phyloP scores from a whole-genome alignment of 495 filamentous ascomycete genomes.

The Penicillium maclennaniae region DNA sequence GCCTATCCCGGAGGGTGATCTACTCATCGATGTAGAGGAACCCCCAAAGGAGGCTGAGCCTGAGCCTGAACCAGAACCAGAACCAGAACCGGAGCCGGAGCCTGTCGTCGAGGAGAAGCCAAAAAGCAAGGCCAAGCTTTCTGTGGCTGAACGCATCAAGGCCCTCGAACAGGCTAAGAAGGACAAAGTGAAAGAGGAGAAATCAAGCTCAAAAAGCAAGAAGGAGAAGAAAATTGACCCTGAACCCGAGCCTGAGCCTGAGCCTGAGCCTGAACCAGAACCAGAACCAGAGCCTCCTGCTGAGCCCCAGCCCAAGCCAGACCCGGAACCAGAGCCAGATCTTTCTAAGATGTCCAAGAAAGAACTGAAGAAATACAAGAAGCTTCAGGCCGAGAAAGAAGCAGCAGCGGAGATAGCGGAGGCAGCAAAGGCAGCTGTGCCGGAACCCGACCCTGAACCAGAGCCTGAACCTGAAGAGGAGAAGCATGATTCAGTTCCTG shows the following conservation, averaged over 20 bases:
- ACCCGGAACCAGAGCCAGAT: constrained; percentile 13
- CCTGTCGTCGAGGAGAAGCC: constrained; percentile 11
- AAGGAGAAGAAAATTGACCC: constrained; percentile 16
- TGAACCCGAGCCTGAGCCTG: constrained; percentile 28
- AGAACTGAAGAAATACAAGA: constrained; percentile 27
- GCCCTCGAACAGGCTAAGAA: constrained; percentile 42
- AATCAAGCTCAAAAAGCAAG: constrained; percentile 28
- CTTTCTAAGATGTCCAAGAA: constrained; percentile 19
- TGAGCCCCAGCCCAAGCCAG: constrained; percentile 22
- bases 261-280: constrained; percentile 23
- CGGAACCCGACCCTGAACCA: constrained; percentile 58
- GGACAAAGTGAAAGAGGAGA: constrained; percentile 38
- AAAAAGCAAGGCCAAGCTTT: constrained; percentile 43
- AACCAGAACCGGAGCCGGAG: constrained; percentile 35
- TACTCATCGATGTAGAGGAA: constrained; percentile 34
- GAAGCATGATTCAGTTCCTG: constrained; percentile 27
- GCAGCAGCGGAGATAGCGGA: constrained; percentile 24
- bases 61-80: constrained; percentile 32
- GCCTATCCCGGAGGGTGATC: constrained; percentile 19
- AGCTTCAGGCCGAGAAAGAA: constrained; percentile 17
- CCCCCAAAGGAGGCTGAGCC: constrained; percentile 22
- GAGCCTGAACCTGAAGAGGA: constrained; percentile 9
- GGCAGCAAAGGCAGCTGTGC: constrained; percentile 53
- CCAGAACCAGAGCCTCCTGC: constrained; percentile 10
- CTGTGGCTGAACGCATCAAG: constrained; percentile 47